Percentiles rank a stretch among this genome's conserved stretches.
phyloP scores from a whole-genome alignment of 352 stramenopile genomes.

The Phytopythium mirpurense region DNA sequence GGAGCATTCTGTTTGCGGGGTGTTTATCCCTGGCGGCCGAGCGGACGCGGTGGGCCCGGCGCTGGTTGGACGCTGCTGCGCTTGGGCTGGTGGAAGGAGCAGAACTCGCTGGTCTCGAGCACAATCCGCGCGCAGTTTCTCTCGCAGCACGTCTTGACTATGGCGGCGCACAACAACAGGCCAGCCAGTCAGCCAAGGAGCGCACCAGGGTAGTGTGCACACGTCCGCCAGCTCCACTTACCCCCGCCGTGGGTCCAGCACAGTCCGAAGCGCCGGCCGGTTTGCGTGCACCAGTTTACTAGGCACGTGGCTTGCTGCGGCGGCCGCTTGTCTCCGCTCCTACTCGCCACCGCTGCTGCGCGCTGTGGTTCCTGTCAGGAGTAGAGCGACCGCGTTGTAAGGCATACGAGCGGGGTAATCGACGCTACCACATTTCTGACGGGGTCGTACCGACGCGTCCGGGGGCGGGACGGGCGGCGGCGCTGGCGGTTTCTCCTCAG shows the following conservation, averaged over 20 bases:
- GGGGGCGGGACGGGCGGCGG: background rate
- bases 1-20: too few relatives aligned
- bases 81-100: constrained; percentile 30
- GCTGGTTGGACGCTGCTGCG: background rate
- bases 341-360: background rate
- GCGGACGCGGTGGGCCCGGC: too few relatives aligned
- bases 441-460: background rate
- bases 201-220: too few relatives aligned
- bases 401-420: too few relatives aligned
- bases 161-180: background rate
- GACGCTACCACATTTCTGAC: too few relatives aligned
- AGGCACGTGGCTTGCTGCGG: constrained; percentile 16
- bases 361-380: background rate
- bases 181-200: background rate
- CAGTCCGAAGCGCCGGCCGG: constrained; percentile 36
- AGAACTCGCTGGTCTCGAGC: constrained; percentile 31
- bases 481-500: background rate
- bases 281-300: constrained; percentile 38
- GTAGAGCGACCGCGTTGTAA: too few relatives aligned
- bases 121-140: constrained; percentile 22
- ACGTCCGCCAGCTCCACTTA: constrained; percentile 9
- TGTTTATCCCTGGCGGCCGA: too few relatives aligned
- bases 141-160: constrained; percentile 44
- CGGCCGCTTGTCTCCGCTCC: background rate
- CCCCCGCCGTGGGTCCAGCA: constrained; percentile 50